Percentiles rank a stretch among this genome's conserved stretches.
These are phyloP conservation scores for Auricularia sp. DNA, from an alignment of 768 basidiomycete species.

Conservation along the genomic window DNA sequence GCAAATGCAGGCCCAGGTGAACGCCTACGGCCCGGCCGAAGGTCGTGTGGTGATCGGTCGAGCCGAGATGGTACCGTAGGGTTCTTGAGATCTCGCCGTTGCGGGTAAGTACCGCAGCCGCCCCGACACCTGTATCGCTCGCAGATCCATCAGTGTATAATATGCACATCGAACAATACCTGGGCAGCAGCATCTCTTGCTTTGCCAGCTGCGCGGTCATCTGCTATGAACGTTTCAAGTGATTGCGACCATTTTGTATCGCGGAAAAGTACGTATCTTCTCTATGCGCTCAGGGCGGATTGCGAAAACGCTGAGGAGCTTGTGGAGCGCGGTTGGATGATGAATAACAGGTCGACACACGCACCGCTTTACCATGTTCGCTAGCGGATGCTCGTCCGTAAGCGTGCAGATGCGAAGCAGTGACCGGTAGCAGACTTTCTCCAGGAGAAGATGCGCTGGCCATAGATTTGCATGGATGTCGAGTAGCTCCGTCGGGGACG, in stretches of 20 bases:
- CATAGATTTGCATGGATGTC: conserved; percentile 14
- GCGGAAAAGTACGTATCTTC: conserved; percentile 11
- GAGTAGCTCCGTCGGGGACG: conserved; percentile 16
- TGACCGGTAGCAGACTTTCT: conserved; percentile 8
- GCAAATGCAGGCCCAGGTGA: conserved; percentile 18
- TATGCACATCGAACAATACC: not conserved
- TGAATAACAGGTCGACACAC: conserved; percentile 4
- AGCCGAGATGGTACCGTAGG: conserved; percentile 16
- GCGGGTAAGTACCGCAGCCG: conserved; percentile 18
- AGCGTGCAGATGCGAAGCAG: conserved; percentile 15
- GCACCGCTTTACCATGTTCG: conserved; percentile 5
- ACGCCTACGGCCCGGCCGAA: conserved; percentile 24
- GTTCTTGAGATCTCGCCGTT: conserved; percentile 1
- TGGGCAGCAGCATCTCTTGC: conserved; percentile 7
- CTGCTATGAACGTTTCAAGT: not conserved
- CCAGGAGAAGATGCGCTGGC: conserved; percentile 13
- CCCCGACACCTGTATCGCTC: conserved; percentile 19
- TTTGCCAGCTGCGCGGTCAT: not conserved
- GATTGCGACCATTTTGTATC: conserved; percentile 8
- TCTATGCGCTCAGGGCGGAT: conserved; percentile 11
- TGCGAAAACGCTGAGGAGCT: conserved; percentile 10
- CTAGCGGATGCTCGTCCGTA: conserved; percentile 13
- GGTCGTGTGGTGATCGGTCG: conserved; percentile 16
- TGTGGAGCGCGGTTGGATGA: conserved; percentile 17
- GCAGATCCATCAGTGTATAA: conserved; percentile 25